Percentiles rank a stretch among this genome's conserved stretches.
Evolutionary conservation across 78 protist genomes (phyloP).

Genomic region (Cavenderia fasciculata): DNA sequence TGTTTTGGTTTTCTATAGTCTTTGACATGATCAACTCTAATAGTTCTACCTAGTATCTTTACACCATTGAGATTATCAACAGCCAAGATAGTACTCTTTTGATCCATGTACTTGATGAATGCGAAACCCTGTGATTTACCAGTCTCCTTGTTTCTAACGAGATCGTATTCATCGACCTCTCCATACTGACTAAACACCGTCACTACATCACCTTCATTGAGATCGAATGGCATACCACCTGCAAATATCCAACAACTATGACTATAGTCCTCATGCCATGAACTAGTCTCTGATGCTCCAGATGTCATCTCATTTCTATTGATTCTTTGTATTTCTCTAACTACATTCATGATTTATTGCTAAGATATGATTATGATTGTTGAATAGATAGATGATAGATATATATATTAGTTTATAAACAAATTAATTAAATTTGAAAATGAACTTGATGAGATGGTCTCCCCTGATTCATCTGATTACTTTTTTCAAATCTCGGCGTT

Average conservation of each 20-base stretch:
- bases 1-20: constrained; percentile 66
- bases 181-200: constrained; percentile 88
- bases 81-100: constrained; percentile 90
- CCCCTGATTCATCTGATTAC: too few relatives aligned
- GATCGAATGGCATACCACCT: constrained; percentile 59
- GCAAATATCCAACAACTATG: constrained; percentile 48
- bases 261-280: constrained; percentile 88
- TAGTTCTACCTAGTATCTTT: constrained; percentile 35
- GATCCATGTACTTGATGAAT: constrained; percentile 94
- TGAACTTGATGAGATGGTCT: too few relatives aligned
- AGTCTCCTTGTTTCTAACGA: constrained; percentile 90
- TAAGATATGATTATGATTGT: too few relatives aligned
- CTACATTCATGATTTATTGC: constrained; percentile 42
- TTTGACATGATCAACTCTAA: constrained; percentile 81
- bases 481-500: too few relatives aligned
- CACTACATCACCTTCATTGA: constrained; percentile 87
- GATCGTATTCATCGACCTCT: constrained; percentile 84
- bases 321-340: constrained; percentile 75
- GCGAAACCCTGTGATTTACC: constrained; percentile 93
- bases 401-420: too few relatives aligned
- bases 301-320: constrained; percentile 47
- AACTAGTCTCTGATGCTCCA: constrained; percentile 33
- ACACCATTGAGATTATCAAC: constrained; percentile 96
- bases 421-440: too few relatives aligned
- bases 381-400: too few relatives aligned